phyloP scores from a whole-genome alignment of 805 yeast genomes.

The Brettanomyces nanus region DNA sequence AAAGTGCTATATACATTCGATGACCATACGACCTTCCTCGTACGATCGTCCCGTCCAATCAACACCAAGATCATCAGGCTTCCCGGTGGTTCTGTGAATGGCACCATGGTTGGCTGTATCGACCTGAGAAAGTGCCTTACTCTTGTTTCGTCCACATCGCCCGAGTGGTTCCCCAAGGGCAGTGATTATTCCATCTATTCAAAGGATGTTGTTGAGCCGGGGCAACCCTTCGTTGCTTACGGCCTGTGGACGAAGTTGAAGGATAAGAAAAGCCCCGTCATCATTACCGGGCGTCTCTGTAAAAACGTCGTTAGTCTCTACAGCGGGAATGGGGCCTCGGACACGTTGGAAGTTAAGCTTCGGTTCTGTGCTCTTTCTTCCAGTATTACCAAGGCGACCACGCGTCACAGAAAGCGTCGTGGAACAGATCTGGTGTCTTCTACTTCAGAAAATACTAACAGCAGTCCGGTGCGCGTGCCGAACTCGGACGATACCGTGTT shows the following conservation, averaged over 20 bases:
- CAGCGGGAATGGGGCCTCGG: constrained; percentile 27
- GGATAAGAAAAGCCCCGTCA: constrained; percentile 22
- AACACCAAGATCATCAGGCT: constrained; percentile 34
- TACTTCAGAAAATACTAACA: constrained; percentile 8
- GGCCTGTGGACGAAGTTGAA: constrained; percentile 31
- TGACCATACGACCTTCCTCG: constrained; percentile 33
- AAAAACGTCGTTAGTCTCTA: constrained; percentile 43
- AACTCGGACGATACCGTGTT: not conserved
- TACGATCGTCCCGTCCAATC: constrained; percentile 29
- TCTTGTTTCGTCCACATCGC: constrained; percentile 36
- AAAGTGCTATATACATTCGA: constrained; percentile 37
- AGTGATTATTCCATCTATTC: constrained; percentile 37
- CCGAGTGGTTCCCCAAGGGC: constrained; percentile 34
- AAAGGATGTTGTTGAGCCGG: constrained; percentile 41
- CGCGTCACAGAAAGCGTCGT: not conserved
- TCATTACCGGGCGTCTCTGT: constrained; percentile 50
- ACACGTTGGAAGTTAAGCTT: constrained; percentile 50
- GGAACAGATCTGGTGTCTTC: not conserved
- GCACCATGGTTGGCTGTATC: constrained; percentile 32
- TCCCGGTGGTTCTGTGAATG: constrained; percentile 35
- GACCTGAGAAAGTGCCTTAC: constrained; percentile 39
- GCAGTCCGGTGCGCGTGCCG: constrained; percentile 1
- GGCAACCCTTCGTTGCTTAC: constrained; percentile 43
- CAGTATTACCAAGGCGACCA: not conserved
- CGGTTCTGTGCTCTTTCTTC: constrained; percentile 30